Conservation (phyloP, 257 asterid species). For the Eucommia ulmoides region DNA sequence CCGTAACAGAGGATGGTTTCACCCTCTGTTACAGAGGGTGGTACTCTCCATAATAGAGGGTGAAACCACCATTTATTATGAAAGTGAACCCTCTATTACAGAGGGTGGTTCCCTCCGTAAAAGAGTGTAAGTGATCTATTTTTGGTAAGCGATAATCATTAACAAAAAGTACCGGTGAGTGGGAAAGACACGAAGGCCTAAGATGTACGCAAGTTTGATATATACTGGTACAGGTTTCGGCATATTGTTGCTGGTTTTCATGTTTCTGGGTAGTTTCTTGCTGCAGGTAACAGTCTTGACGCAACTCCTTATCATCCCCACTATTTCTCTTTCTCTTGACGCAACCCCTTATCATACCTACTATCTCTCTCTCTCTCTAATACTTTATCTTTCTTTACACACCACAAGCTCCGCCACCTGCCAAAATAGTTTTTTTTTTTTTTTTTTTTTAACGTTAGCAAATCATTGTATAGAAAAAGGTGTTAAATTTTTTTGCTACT, state of each 20-base stretch:
- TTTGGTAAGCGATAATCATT: no score
- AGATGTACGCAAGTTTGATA: conserved; percentile 69
- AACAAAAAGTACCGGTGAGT: conserved; percentile 72
- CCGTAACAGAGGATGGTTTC: no score
- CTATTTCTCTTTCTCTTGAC: conserved; percentile 56
- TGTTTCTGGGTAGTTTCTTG: conserved; percentile 26
- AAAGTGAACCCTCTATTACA: no score
- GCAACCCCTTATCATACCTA: conserved; percentile 83
- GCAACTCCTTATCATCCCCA: conserved; percentile 82
- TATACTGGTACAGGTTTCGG: conserved; percentile 30
- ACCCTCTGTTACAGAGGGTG: no score
- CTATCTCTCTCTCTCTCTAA: conserved; percentile 47
- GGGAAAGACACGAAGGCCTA: conserved; percentile 95
- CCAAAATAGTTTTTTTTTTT: no score
- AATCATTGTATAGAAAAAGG: no score
- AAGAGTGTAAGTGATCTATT: no score
- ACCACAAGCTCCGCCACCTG: conserved; percentile 77
- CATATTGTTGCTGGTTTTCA: neutral
- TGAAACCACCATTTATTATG: no score
- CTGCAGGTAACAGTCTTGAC: conserved; percentile 84
- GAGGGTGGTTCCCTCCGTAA: no score
- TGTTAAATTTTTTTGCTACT: no score
- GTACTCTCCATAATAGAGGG: no score
- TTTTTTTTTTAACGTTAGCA: no score
- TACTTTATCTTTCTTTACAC: conserved; percentile 19